phyloP scores from a whole-genome alignment of 768 basidiomycete genomes.

The Dendrothele bispora region DNA sequence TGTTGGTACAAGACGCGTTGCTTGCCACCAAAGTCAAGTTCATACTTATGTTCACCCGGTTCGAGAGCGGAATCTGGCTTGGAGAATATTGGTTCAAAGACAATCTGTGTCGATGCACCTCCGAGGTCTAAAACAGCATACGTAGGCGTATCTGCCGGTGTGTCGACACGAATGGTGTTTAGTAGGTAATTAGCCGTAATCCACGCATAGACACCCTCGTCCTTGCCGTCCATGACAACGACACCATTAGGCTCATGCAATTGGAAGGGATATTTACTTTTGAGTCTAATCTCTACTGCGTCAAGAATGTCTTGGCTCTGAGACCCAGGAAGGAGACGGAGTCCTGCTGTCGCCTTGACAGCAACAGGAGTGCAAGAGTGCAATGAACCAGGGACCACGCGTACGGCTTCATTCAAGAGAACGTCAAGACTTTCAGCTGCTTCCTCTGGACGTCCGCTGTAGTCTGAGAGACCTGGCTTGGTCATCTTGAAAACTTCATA shows the following conservation, averaged over 20 bases:
- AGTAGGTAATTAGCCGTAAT: constrained; percentile 94
- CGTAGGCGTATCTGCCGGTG: constrained; percentile 46
- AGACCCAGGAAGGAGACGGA: constrained; percentile 55
- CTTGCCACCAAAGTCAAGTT: constrained; percentile 58
- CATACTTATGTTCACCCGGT: constrained; percentile 77
- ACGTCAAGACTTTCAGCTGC: constrained; percentile 81
- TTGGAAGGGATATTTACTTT: constrained; percentile 49
- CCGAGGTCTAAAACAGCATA: constrained; percentile 96
- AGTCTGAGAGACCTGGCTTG: constrained; percentile 77
- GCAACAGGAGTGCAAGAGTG: constrained; percentile 66
- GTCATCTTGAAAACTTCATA: constrained; percentile 90
- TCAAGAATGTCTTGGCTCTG: constrained; percentile 57
- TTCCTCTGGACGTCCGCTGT: constrained; percentile 51
- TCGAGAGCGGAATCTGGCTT: constrained; percentile 16
- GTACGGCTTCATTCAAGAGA: constrained; percentile 77
- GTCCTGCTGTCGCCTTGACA: constrained; percentile 74
- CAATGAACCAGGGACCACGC: constrained; percentile 69
- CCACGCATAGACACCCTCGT: constrained; percentile 83
- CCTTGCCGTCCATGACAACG: constrained; percentile 76
- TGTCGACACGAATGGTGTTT: constrained; percentile 61
- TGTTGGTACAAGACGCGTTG: constrained; percentile 84
- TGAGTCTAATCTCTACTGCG: constrained; percentile 53
- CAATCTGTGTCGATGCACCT: constrained; percentile 96
- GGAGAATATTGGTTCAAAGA: constrained; percentile 78
- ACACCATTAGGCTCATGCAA: constrained; percentile 46